Base-by-base conservation (phyloP, 352 stramenopile genomes). In the Globisporangium alternatum region DNA sequence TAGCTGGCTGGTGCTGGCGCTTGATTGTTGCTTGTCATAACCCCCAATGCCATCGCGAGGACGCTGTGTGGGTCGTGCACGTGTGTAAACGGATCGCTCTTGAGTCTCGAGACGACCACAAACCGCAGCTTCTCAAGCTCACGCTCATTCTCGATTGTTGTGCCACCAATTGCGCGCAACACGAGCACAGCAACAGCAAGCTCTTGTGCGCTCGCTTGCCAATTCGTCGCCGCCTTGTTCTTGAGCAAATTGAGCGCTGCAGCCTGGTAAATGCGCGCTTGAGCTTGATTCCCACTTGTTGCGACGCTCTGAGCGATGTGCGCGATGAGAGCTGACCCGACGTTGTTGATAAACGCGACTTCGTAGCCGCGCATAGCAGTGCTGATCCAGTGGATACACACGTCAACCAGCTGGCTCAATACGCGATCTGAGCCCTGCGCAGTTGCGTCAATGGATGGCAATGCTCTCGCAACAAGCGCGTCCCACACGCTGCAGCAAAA, bases 281-380 rank as follows among this genome's bases (percentile, higher is more conserved):
- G 41, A 37, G 30, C 3, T 15, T 9, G 37, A 22, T 53, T 30
- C 9, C 6, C 13, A 48, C 5, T 21, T 37, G 6, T 21, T 21
- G 33, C 33, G 33, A 54, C 30, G 39, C 15, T 28, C 10, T 62
- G 54, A 22, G 44, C 17, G 39, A 81, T n/a, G 43, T 78, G 44
- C 17, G 51, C 54, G 53, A 56, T 52, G 43, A 81, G 48, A 1
- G 60, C 33, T 25, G 55, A 37, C n/a, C 67, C 71, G 30, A 76
- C 60, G 47, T 74, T 79, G 0, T 53, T 62, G 22, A 81, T 64
- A 56, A 78, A 83, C 12, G 28, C 67, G 5, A 71, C 13, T 62
- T 81, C 71, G 60, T 74, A 81, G 4, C 65, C 69, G 37, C 43
- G 56, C 68, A 83, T 83, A 4, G 68, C 73, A 28, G 19, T 35